Base-by-base conservation (phyloP, 2,329 filamentous ascomycete genomes). In the Madurella mycetomatis region DNA sequence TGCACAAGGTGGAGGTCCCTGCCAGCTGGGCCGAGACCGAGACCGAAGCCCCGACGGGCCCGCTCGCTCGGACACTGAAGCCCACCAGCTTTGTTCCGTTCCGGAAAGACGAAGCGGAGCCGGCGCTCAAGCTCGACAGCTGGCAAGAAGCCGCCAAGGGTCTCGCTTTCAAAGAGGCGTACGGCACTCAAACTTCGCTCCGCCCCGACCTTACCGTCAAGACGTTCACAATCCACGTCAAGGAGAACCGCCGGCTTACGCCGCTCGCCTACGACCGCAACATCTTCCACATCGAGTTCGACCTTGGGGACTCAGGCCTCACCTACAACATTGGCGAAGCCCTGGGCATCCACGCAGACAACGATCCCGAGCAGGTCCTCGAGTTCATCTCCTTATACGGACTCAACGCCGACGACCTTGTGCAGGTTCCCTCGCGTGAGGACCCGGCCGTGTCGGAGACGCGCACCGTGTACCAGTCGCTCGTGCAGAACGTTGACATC, bases 261-360 rank as follows among this genome's bases (percentile, higher is more conserved):
- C 94, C 94, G 2, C 66, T 73, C 19, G 87, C 85, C 32, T 99
- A 99, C 69, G 92, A 97, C 72, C 90, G 94, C 64, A 96, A 99
- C 80, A 97, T 99, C 73, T 99, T 99, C 86, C 94, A 99, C 76
- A 97, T 99, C 59, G 94, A 99, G 74, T 99, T 99, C 66, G 94
- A 97, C 68, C 83, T 99, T 19, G 92, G 92, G 57, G 75, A 86
- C 66, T 95, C 92, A 34, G 92, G 92, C 40, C 84, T 99, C 60
- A 96, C 84, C 41, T 99, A 99, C 75, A 90, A 95, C 69, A 97
- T 99, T 66, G 94, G 94, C 54, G 94, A 99, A 76, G 94, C 94
- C 45, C 85, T 99, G 16, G 94, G 94, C 61, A 92, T 99, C 59
- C 94, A 99, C 71, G 90, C 91, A 7, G 90, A 97, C 73, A 99